Evolutionary conservation across 129 eudicot species (phyloP), one percentile per base, ranked within the genome.

Genomic region (Artemisia annua): DNA sequence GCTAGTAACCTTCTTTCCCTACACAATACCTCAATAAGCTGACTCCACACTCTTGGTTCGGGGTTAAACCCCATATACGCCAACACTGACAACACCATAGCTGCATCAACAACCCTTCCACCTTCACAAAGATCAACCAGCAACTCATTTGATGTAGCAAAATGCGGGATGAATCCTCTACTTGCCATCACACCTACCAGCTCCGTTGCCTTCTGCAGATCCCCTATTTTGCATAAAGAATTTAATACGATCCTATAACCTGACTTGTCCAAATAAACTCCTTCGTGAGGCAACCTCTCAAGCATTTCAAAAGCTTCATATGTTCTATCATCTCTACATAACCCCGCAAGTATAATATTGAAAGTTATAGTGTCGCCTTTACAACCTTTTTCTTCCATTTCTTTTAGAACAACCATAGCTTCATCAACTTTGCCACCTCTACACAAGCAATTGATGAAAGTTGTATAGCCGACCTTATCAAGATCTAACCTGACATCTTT

Each of bases 191-290:
- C 66, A 0, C 66, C 46, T 28, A 61, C 66, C 66, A 61, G 32
- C 48, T 30, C 48, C 4, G 66, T 28, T 26, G 48, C 66, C 66
- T 61, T 61, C 66, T 14, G 20, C 66, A 61, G 8, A 61, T 84
- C 89, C 7, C 83, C 84, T 62, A 75, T 71, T 28, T 70, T 81
- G 78, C 86, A 85, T 72, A 92, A 72, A 70, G 70, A 71, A 83
- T 92, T 89, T 39, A 89, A 64, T 17, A 90, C 87, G 60, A 89
- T 87, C 71, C 97, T 87, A 79, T 92, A 92, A 82, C 95, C 87
- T 65, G 87, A 78, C 49, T 89, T 87, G 67, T 85, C 83, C 60
- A 87, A 88, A 79, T 75, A 80, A 61, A 87, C 79, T 72, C 91
- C 96, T 66, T 78, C 87, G 44, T 80, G 73, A 53, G 82, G 87